phyloP scores from a whole-genome alignment of 2,329 filamentous ascomycete species.

The Hypomyces rosellus region DNA sequence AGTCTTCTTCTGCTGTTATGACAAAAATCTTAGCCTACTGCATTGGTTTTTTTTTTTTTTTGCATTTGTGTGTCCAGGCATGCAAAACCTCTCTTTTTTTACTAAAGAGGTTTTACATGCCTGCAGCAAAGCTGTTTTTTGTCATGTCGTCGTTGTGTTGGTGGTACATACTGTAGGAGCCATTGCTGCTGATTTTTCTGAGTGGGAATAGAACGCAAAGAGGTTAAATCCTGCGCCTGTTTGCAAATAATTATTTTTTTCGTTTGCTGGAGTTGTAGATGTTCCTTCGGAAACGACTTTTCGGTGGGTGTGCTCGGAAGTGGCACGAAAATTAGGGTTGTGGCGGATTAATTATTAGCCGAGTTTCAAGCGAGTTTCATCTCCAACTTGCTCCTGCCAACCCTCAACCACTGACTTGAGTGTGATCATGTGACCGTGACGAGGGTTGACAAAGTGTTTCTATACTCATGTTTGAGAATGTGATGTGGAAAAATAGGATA shows the following conservation, averaged over 20 bases:
- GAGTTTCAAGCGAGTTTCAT: not conserved
- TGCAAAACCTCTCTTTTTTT: not conserved
- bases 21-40: constrained; percentile 87
- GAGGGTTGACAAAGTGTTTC: too few species aligned
- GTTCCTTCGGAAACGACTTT: constrained; percentile 17
- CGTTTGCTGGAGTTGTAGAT: constrained; percentile 11
- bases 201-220: constrained; percentile 45
- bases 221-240: constrained; percentile 77
- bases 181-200: constrained; percentile 54
- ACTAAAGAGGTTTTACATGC: constrained; percentile 18
- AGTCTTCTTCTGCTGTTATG: constrained; percentile 57
- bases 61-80: not conserved
- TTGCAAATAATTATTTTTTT: constrained; percentile 17
- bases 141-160: not conserved
- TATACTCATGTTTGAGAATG: too few species aligned
- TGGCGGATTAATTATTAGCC: constrained; percentile 16
- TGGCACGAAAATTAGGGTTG: constrained; percentile 29
- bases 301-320: constrained; percentile 18
- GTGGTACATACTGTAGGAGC: constrained; percentile 79
- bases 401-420: not conserved
- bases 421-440: constrained; percentile 3
- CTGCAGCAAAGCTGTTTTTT: constrained; percentile 11
- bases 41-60: constrained; percentile 30
- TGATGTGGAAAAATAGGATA: too few species aligned
- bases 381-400: not conserved